These are phyloP conservation scores for Diaporthe australafricana DNA, from an alignment of 2,329 filamentous ascomycete species.

Conservation along the genomic window DNA sequence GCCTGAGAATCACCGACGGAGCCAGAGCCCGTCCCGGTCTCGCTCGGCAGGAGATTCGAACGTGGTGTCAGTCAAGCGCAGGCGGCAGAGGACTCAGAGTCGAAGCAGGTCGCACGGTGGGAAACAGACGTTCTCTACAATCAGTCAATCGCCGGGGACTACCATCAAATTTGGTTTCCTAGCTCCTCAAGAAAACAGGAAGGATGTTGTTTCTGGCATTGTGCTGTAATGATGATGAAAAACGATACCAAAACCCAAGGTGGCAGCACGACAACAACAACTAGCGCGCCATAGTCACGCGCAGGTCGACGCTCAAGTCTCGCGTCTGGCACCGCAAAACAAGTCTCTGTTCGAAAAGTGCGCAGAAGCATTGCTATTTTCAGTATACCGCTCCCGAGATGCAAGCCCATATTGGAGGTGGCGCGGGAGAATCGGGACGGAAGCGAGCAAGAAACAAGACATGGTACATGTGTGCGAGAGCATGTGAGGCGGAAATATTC, in stretches of 20 bases:
- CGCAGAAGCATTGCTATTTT: not conserved
- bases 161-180: slow-evolving; percentile 34
- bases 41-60: slow-evolving; percentile 40
- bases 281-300: not conserved
- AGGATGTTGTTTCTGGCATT: not conserved
- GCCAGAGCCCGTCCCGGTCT: slow-evolving; percentile 53
- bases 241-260: not conserved
- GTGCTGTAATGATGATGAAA: not conserved
- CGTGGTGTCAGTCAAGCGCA: slow-evolving; percentile 42
- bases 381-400: not conserved
- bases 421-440: not conserved
- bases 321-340: not conserved
- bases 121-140: slow-evolving; percentile 30
- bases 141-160: slow-evolving; percentile 29
- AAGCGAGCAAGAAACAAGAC: not conserved
- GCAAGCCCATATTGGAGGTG: not conserved
- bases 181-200: slow-evolving; percentile 4
- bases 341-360: not conserved
- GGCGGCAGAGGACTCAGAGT: slow-evolving; percentile 53
- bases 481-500: not conserved
- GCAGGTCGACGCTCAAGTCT: not conserved
- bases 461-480: not conserved
- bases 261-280: not conserved
- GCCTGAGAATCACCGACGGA: slow-evolving; percentile 45
- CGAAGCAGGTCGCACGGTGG: slow-evolving; percentile 46